A percentile compares a stretch with the other conserved stretches of the same genome.
phyloP scores from a whole-genome alignment of 164 flowering plant species.

The Umbilicus rupestris region DNA sequence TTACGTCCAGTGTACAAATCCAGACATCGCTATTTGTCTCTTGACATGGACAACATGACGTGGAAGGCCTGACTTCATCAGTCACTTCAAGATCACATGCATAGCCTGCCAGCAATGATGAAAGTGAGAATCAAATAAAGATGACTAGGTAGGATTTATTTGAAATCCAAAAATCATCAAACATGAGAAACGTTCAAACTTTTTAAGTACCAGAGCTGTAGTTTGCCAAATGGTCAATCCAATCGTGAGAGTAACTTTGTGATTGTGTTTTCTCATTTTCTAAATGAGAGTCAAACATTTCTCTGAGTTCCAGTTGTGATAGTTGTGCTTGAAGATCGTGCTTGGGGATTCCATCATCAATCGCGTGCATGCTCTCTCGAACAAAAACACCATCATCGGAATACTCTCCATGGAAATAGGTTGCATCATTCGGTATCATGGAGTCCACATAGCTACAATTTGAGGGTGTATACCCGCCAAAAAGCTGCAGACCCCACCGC shows the following conservation, averaged over 20 bases:
- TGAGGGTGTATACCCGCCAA: slow-evolving; percentile 42
- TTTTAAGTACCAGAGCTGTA: slow-evolving; percentile 29
- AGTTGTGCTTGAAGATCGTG: slow-evolving; percentile 69
- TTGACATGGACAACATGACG: slow-evolving; percentile 56
- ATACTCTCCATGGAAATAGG: slow-evolving; percentile 31
- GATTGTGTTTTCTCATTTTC: slow-evolving; percentile 34
- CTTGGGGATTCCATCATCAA: slow-evolving; percentile 55
- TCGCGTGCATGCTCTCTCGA: slow-evolving; percentile 24
- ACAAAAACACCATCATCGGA: slow-evolving; percentile 25
- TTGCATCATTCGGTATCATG: slow-evolving; percentile 23
- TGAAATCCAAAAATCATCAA: not conserved
- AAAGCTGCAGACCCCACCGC: slow-evolving; percentile 70
- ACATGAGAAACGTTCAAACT: not conserved
- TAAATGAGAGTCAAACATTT: slow-evolving; percentile 33
- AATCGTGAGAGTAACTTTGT: slow-evolving; percentile 39
- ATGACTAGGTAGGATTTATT: not conserved
- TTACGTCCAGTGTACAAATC: slow-evolving; percentile 35
- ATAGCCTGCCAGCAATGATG: slow-evolving; percentile 25
- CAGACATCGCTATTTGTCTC: slow-evolving; percentile 36
- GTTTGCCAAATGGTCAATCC: slow-evolving; percentile 32
- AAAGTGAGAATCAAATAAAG: slow-evolving; percentile 7
- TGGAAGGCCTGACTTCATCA: slow-evolving; percentile 39
- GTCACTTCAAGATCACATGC: slow-evolving; percentile 33
- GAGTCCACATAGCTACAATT: slow-evolving; percentile 37
- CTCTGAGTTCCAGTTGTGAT: slow-evolving; percentile 54